These are phyloP conservation scores for Geotrichum candidum DNA, from an alignment of 1,139 yeast species.

Conservation along the genomic window DNA sequence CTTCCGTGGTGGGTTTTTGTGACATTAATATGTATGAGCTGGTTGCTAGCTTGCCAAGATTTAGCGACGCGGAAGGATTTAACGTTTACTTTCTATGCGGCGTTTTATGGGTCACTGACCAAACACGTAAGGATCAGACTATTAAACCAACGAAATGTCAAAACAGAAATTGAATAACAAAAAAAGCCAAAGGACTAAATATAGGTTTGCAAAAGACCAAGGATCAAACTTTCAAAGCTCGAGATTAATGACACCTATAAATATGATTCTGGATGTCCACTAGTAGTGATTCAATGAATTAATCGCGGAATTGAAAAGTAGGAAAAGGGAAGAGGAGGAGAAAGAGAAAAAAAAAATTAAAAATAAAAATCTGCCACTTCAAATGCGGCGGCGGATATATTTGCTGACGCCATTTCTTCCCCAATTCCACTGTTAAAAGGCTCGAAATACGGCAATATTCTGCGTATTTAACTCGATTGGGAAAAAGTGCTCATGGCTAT, in stretches of 20 bases:
- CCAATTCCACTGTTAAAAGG: too few species aligned
- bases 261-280: background rate
- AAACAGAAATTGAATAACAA: background rate
- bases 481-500: too few species aligned
- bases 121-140: background rate
- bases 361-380: background rate
- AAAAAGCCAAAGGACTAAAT: background rate
- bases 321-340: background rate
- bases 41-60: background rate
- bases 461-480: too few species aligned
- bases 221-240: background rate
- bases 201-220: background rate
- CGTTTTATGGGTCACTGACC: background rate
- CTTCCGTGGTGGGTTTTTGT: constrained; percentile 7
- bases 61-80: background rate
- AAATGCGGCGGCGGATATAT: background rate
- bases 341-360: background rate
- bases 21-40: background rate
- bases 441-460: too few species aligned
- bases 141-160: background rate
- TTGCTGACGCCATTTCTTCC: background rate
- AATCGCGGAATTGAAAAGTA: background rate
- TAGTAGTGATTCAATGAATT: background rate
- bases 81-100: background rate
- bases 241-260: background rate